Conservation (phyloP, 129 eudicot genomes). For the Gnaphalium uliginosum region DNA sequence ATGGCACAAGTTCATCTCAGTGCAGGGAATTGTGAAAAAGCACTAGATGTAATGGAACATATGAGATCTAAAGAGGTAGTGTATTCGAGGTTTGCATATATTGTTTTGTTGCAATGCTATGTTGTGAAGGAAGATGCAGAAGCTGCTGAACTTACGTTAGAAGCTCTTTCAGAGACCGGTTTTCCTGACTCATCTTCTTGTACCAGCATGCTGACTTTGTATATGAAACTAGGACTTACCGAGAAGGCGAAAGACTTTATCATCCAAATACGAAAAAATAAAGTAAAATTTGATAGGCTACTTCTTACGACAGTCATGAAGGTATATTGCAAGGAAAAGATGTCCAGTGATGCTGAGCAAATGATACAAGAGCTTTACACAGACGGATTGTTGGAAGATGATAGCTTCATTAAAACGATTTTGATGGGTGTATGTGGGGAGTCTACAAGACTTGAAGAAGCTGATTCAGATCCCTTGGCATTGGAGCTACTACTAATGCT, state of each 20-base stretch:
- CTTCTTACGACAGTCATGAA: slow-evolving; percentile 61
- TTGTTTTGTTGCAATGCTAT: slow-evolving; percentile 74
- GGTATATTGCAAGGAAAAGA: slow-evolving; percentile 65
- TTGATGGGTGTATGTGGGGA: slow-evolving; percentile 45
- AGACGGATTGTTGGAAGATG: slow-evolving; percentile 39
- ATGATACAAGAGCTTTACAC: slow-evolving; percentile 53
- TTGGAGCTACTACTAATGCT: slow-evolving; percentile 60
- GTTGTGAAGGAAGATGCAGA: slow-evolving; percentile 60
- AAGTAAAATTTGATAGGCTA: slow-evolving; percentile 70
- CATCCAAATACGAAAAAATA: slow-evolving; percentile 53
- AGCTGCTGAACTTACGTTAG: slow-evolving; percentile 64
- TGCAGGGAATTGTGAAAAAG: slow-evolving; percentile 56
- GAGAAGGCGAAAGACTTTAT: slow-evolving; percentile 66
- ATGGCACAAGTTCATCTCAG: slow-evolving; percentile 93
- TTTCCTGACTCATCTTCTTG: slow-evolving; percentile 68
- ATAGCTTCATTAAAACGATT: slow-evolving; percentile 45
- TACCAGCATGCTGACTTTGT: slow-evolving; percentile 63
- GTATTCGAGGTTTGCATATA: slow-evolving; percentile 66
- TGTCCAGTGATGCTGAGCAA: slow-evolving; percentile 58
- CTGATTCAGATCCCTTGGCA: slow-evolving; percentile 51
- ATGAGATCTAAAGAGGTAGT: slow-evolving; percentile 53
- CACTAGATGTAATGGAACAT: slow-evolving; percentile 54
- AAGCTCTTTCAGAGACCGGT: slow-evolving; percentile 69
- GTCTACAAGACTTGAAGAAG: slow-evolving; percentile 27
- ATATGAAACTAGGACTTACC: slow-evolving; percentile 49